Evolutionary conservation across 1,139 yeast species (phyloP).

Genomic region (Geotrichum phurueaensis): DNA sequence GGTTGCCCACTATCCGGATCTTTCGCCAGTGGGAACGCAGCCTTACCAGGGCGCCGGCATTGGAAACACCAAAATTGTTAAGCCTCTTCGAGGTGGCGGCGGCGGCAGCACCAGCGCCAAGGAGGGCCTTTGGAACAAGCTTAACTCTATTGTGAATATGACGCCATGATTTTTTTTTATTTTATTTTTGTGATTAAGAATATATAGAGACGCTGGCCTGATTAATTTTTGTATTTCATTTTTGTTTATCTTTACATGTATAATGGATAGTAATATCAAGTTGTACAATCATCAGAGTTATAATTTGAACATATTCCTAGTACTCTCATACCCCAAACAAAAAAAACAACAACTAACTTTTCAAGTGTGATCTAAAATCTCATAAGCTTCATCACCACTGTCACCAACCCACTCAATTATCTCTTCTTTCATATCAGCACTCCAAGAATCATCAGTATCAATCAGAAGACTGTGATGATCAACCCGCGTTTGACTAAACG

Average conservation of each 20-base stretch:
- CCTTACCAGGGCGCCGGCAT: constrained; percentile 6
- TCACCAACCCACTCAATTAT: background rate
- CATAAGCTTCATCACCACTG: background rate
- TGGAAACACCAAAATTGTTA: constrained; percentile 43
- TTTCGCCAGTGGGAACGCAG: constrained; percentile 7
- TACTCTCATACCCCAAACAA: background rate
- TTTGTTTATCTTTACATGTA: background rate
- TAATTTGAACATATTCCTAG: too few relatives aligned
- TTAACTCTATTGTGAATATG: constrained; percentile 15
- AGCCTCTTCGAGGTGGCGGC: constrained; percentile 58
- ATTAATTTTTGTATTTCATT: background rate
- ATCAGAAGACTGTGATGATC: background rate
- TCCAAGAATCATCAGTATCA: background rate
- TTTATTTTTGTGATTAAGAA: background rate
- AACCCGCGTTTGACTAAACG: background rate
- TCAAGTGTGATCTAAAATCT: background rate
- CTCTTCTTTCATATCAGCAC: background rate
- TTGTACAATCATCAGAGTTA: background rate
- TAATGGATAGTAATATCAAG: background rate
- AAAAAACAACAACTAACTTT: background rate
- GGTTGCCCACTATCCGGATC: constrained; percentile 16
- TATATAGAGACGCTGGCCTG: background rate
- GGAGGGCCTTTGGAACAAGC: constrained; percentile 18
- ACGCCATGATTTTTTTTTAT: background rate
- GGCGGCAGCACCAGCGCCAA: constrained; percentile 8